phyloP scores from a whole-genome alignment of 192 early-diverging fungal species.

The Lobosporangium transversale region DNA sequence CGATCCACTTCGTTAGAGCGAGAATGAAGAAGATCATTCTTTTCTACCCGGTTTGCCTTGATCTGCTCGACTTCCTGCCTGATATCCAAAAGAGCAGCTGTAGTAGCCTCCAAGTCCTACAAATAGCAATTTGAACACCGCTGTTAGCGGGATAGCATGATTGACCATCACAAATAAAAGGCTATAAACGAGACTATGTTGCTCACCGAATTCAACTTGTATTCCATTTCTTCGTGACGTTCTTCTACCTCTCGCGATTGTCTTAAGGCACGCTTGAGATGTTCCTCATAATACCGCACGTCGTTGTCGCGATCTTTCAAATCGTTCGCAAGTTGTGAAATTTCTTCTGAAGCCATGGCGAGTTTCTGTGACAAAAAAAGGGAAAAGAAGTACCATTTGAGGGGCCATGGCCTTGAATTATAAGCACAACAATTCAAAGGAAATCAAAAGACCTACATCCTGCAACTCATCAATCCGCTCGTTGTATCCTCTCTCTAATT shows the following conservation, averaged over 20 bases:
- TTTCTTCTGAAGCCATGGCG: conserved; percentile 29
- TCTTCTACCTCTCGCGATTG: conserved; percentile 52
- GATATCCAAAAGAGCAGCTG: conserved; percentile 32
- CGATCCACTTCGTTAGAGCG: conserved; percentile 52
- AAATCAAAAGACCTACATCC: conserved; percentile 51
- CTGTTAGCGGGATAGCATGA: no score
- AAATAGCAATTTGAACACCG: not conserved
- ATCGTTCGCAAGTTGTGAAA: conserved; percentile 36
- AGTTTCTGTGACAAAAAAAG: conserved; percentile 31
- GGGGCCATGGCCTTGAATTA: no score
- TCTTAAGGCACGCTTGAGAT: conserved; percentile 39
- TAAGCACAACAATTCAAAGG: no score
- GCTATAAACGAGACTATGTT: not conserved
- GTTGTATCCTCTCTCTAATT: conserved; percentile 26
- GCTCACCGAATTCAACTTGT: conserved; percentile 43
- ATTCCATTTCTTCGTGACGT: conserved; percentile 51
- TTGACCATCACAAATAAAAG: no score
- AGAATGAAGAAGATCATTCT: conserved; percentile 36
- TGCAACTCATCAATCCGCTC: conserved; percentile 40
- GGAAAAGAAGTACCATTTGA: no score
- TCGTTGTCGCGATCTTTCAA: conserved; percentile 51
- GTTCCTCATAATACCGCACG: conserved; percentile 43
- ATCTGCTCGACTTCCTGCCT: conserved; percentile 51
- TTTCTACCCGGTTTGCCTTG: conserved; percentile 34
- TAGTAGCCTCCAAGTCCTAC: conserved; percentile 48